Conservation (phyloP, 257 asterid genomes). For the Rauvolfia tetraphylla region DNA sequence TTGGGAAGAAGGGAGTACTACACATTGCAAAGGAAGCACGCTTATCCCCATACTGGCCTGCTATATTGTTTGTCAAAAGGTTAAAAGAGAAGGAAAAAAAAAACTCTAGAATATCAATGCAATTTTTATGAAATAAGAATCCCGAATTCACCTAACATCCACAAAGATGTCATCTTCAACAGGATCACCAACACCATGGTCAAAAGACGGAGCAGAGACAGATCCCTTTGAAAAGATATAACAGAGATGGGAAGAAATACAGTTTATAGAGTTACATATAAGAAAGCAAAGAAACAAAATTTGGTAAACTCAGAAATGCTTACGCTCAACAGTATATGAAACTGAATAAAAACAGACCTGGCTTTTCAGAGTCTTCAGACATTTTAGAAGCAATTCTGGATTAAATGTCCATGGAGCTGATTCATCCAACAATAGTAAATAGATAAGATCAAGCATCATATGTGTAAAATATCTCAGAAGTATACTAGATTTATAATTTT, state of each 20-base stretch:
- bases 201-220: constrained; percentile 80
- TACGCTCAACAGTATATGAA: neutral
- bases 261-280: constrained; percentile 1
- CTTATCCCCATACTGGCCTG: neutral
- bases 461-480: neutral
- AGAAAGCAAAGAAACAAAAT: neutral
- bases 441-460: neutral
- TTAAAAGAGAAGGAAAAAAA: neutral
- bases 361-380: constrained; percentile 58
- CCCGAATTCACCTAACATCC: constrained; percentile 65
- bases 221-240: constrained; percentile 57
- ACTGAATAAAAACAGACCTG: constrained; percentile 43
- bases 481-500: neutral
- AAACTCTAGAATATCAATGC: neutral
- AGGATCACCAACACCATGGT: constrained; percentile 98
- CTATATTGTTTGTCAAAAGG: neutral
- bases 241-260: neutral
- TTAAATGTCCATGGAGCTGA: constrained; percentile 98
- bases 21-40: neutral
- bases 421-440: constrained; percentile 14
- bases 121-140: constrained; percentile 2
- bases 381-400: constrained; percentile 59
- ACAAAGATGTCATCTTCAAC: constrained; percentile 86
- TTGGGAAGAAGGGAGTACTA: neutral
- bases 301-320: neutral